These are phyloP conservation scores for Candida yuanshanica DNA, from an alignment of 805 yeast genomes.

Conservation along the genomic window DNA sequence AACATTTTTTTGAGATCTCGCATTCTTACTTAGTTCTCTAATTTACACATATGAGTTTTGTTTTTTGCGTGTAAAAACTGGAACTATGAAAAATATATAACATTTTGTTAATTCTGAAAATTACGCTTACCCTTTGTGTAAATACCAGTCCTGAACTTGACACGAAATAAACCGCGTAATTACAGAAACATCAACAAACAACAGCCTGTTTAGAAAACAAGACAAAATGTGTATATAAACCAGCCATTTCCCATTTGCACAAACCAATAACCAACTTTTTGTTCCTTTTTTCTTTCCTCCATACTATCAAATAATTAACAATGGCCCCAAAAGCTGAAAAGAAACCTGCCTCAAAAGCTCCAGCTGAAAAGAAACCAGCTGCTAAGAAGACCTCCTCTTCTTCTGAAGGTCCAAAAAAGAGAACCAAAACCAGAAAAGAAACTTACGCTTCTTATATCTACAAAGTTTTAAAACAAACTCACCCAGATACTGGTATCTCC, in stretches of 20 bases:
- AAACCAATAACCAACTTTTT: background rate
- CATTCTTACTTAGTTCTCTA: background rate
- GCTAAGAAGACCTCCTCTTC: constrained; percentile 86
- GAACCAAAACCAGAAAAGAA: constrained; percentile 94
- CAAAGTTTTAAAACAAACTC: constrained; percentile 97
- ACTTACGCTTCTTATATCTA: constrained; percentile 95
- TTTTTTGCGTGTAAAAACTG: background rate
- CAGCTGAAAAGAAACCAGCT: constrained; percentile 94
- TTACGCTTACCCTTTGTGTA: constrained; percentile 8
- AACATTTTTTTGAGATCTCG: background rate
- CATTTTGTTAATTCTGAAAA: background rate
- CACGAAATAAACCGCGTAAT: background rate
- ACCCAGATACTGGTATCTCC: constrained; percentile 98
- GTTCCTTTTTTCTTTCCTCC: constrained; percentile 3
- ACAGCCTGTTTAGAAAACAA: background rate
- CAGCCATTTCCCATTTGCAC: constrained; percentile 7
- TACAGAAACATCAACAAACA: background rate
- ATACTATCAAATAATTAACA: constrained; percentile 6
- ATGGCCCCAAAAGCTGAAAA: constrained; percentile 61
- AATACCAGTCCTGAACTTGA: constrained; percentile 4
- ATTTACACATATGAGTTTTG: constrained; percentile 1
- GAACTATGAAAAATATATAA: background rate
- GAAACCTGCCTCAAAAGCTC: constrained; percentile 89
- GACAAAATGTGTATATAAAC: constrained; percentile 9
- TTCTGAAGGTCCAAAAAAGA: constrained; percentile 77